Conservation (phyloP, 1,284 basidiomycete genomes). For the Apiotrichum akiyoshidainum region DNA sequence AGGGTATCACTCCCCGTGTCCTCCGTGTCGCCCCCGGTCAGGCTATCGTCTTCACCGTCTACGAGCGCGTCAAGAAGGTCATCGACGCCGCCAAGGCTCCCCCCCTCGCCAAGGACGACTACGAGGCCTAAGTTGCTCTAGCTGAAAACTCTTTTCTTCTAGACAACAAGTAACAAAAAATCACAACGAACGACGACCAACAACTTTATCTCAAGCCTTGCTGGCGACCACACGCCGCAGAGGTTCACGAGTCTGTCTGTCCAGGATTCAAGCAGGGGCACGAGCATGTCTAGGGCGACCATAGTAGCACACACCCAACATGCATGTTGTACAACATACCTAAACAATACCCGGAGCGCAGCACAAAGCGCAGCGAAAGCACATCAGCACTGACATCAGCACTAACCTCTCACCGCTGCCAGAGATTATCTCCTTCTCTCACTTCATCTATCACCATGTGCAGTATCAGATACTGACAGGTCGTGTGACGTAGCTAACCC, state of each 20-base stretch:
- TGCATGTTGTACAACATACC: slow-evolving; percentile 26
- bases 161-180: slow-evolving; percentile 2
- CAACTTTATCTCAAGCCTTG: background rate
- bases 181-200: slow-evolving; percentile 5
- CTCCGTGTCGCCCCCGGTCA: slow-evolving; percentile 89
- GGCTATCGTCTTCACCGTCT: slow-evolving; percentile 59
- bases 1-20: slow-evolving; percentile 95
- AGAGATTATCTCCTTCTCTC: too few relatives aligned
- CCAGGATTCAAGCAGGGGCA: background rate
- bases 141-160: too few relatives aligned
- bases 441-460: too few relatives aligned
- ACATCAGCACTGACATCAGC: background rate
- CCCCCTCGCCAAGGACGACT: slow-evolving; percentile 41
- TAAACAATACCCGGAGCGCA: background rate
- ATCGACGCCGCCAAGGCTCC: slow-evolving; percentile 67
- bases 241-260: background rate
- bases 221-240: background rate
- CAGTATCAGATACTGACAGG: too few relatives aligned
- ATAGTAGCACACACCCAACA: slow-evolving; percentile 17
- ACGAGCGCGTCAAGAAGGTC: slow-evolving; percentile 71
- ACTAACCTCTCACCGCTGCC: too few relatives aligned
- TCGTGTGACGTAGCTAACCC: too few relatives aligned
- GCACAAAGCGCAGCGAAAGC: background rate
- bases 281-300: slow-evolving; percentile 5
- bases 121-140: slow-evolving; percentile 17